phyloP scores from a whole-genome alignment of 73 alveolate species.

The Tetrahymena malaccensis region DNA sequence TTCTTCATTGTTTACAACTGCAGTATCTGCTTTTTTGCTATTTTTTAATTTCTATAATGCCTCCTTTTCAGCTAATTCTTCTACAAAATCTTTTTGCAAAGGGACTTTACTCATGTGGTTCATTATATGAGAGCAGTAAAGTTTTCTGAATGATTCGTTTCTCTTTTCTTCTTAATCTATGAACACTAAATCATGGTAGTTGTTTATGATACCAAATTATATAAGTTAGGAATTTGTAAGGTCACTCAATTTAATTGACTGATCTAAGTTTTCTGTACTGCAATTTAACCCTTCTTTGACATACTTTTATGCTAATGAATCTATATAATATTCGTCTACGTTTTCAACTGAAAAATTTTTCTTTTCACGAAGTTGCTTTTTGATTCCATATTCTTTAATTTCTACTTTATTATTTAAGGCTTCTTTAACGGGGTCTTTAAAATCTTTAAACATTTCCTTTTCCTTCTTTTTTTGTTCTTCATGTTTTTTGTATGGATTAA shows the following conservation, averaged over 20 bases:
- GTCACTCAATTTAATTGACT: not conserved
- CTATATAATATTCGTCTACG: constrained; percentile 3
- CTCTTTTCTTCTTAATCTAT: constrained; percentile 27
- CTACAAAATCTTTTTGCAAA: not conserved
- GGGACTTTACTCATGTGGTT: not conserved
- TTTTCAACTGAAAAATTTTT: not conserved
- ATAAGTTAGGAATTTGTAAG: not conserved
- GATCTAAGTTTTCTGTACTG: not conserved
- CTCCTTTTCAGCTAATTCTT: not conserved
- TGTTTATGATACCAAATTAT: not conserved
- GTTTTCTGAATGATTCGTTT: constrained; percentile 6
- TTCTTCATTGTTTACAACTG: not conserved
- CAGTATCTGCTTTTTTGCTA: not conserved
- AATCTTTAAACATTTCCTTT: not conserved
- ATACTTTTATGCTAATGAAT: not conserved
- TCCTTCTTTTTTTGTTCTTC: not conserved
- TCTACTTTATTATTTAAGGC: constrained; percentile 25
- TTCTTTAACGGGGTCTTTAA: not conserved
- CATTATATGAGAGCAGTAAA: constrained; percentile 4
- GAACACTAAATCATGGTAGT: constrained; percentile 12
- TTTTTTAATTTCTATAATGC: not conserved
- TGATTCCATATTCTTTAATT: constrained; percentile 3
- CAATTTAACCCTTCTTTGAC: not conserved
- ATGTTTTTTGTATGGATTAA: not conserved
- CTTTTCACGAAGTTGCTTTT: not conserved